Evolutionary conservation across 495 filamentous ascomycete species (phyloP), one percentile per base, ranked within the genome.

Genomic region (Xylaria grammica): DNA sequence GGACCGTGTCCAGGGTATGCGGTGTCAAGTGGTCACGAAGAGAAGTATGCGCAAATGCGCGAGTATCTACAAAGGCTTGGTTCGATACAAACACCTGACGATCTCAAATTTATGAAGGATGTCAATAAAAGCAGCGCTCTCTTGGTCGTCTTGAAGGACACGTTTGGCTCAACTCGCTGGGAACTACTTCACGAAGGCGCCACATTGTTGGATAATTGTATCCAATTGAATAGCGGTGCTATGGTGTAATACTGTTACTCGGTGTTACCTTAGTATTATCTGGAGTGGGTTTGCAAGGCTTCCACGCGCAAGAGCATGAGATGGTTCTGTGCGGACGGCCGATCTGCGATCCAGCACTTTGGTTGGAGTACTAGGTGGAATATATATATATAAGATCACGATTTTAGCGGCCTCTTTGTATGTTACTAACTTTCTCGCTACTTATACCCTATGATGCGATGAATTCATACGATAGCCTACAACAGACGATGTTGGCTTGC

Each of bases 111-210:
- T 30, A 86, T 94, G 80, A 82, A 82, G 49, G 90, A 91, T 20
- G 86, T 94, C 64, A 98, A 96, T 72, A 85, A 84, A 26, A 97
- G 91, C 72, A 82, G 92, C 60, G 91, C 94, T 0, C 70, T 99
- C 76, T 78, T 99, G 61, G 82, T 95, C 77, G 86, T 97, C 26
- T 78, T 99, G 46, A 87, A 89, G 44, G 89, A 92, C 66, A 89
- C 89, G 63, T 97, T 98, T 74, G 78, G 83, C 60, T 87, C 88
- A 69, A 90, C 93, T 42, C 83, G 94, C 59, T 99, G 95, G 95
- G 93, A 98, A 78, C 75, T 99, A 65, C 78, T 97, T 59, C 87
- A 91, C 53, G 95, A 99, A 75, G 95, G 93, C 49, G 88, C 89
- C 52, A 87, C 85, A 46, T 77, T 97, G 67, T 76, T 99, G 71